phyloP scores from a whole-genome alignment of 2,329 filamentous ascomycete genomes.

The Beauveria scarabaeidicola region DNA sequence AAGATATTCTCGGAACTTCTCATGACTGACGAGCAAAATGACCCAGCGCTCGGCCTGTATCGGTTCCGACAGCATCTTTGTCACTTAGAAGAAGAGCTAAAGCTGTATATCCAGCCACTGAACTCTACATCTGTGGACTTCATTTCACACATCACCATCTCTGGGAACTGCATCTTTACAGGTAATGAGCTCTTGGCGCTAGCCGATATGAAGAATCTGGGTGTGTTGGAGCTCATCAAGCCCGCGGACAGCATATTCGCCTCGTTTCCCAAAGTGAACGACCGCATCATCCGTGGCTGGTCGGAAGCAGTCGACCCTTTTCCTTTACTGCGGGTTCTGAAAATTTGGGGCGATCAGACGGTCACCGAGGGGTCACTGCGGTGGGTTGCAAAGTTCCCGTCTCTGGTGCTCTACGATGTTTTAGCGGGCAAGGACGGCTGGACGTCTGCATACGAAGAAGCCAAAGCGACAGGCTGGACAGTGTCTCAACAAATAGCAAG shows the following conservation, averaged over 20 bases:
- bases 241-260: conserved; percentile 21
- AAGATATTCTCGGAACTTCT: conserved; percentile 29
- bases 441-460: conserved; percentile 19
- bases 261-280: conserved; percentile 30
- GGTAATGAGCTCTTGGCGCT: conserved; percentile 33
- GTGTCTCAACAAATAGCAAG: conserved; percentile 18
- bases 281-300: conserved; percentile 40
- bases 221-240: conserved; percentile 38
- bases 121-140: conserved; percentile 29
- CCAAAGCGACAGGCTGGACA: conserved; percentile 26
- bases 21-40: conserved; percentile 22
- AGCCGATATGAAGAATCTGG: conserved; percentile 36
- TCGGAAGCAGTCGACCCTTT: conserved; percentile 33
- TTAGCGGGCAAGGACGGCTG: conserved; percentile 29
- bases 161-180: conserved; percentile 26
- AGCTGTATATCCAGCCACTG: conserved; percentile 29
- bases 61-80: conserved; percentile 33
- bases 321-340: conserved; percentile 37
- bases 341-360: conserved; percentile 34
- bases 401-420: conserved; percentile 37
- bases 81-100: conserved; percentile 25
- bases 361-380: conserved; percentile 32
- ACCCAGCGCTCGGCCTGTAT: conserved; percentile 29
- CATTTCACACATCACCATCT: conserved; percentile 33
- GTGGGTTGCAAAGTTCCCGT: conserved; percentile 34